These are phyloP conservation scores for Misopates orontium DNA, from an alignment of 257 asterid genomes.

Conservation along the genomic window DNA sequence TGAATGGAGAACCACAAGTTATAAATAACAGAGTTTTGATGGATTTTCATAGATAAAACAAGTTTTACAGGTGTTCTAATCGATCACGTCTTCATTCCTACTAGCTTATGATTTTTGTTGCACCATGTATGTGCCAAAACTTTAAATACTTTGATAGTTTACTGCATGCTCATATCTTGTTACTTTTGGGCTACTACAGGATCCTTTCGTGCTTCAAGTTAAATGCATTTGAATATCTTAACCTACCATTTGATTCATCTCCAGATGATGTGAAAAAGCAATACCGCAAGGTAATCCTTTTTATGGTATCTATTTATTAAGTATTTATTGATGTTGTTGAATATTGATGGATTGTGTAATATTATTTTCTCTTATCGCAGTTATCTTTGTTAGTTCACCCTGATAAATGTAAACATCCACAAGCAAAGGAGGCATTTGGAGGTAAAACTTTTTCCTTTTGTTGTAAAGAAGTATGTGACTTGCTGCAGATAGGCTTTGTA, in stretches of 20 bases:
- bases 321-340: conserved; percentile 14
- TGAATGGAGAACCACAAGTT: background rate
- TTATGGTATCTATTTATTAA: background rate
- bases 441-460: conserved; percentile 48
- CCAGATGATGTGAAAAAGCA: conserved; percentile 77
- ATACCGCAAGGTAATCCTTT: conserved; percentile 79
- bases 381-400: conserved; percentile 97
- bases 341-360: conserved; percentile 25
- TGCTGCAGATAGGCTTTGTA: conserved; percentile 14
- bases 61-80: too few species aligned
- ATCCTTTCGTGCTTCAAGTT: conserved; percentile 97
- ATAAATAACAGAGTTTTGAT: background rate
- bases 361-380: conserved; percentile 42
- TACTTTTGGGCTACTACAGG: conserved; percentile 49
- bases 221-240: conserved; percentile 91
- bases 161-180: conserved; percentile 25
- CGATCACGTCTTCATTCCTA: background rate
- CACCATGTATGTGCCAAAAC: background rate
- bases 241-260: conserved; percentile 78
- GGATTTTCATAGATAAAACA: too few species aligned
- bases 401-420: conserved; percentile 97
- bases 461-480: conserved; percentile 21
- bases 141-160: background rate
- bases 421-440: conserved; percentile 97
- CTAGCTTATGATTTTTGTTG: background rate